These are phyloP conservation scores for Neonectria coccinea DNA, from an alignment of 2,329 filamentous ascomycete genomes.

Conservation along the genomic window DNA sequence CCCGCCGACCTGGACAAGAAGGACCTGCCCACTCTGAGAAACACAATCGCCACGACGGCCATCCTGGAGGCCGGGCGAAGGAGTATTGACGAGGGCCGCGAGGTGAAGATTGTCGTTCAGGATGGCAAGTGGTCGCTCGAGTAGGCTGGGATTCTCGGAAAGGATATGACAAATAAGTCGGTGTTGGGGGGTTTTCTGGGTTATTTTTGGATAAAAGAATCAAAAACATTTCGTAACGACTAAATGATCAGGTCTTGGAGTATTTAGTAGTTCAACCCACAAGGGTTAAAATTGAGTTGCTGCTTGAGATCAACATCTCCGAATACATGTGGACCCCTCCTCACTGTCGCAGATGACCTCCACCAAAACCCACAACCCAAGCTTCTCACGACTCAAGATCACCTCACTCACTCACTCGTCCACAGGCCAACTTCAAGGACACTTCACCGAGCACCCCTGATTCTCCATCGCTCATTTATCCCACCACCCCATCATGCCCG, in stretches of 20 bases:
- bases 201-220: conserved; percentile 13
- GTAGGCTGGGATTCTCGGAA: conserved; percentile 43
- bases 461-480: background rate
- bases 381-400: background rate
- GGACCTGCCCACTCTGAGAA: conserved; percentile 84
- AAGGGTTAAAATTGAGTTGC: background rate
- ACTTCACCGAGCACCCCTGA: conserved; percentile 6
- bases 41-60: conserved; percentile 91
- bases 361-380: conserved; percentile 1
- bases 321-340: conserved; percentile 2
- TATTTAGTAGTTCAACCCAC: background rate
- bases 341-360: background rate
- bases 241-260: background rate
- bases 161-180: conserved; percentile 2
- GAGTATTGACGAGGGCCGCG: conserved; percentile 84
- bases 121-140: conserved; percentile 76
- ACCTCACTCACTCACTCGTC: background rate
- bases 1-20: conserved; percentile 83
- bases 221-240: background rate
- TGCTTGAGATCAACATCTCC: background rate
- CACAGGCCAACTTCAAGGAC: conserved; percentile 11
- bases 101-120: conserved; percentile 78
- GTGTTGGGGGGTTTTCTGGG: conserved; percentile 1
- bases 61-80: conserved; percentile 88
- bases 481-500: conserved; percentile 33